Evolutionary conservation across 1,139 yeast genomes (phyloP).

Genomic region (Arxiozyma bovina): DNA sequence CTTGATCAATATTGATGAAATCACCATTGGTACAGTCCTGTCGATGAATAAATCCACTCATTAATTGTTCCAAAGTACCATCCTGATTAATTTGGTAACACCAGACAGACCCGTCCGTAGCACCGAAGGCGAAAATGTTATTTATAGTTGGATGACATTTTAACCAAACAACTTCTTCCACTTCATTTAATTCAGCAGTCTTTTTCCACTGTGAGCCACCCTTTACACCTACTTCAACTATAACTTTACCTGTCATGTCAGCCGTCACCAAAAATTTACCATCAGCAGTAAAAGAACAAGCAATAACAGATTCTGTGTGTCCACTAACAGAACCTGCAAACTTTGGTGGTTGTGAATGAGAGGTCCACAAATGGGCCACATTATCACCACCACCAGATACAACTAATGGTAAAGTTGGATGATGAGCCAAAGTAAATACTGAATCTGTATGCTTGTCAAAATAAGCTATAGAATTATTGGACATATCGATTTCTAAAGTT

Average conservation of each 20-base stretch:
- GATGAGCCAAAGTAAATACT: constrained; percentile 65
- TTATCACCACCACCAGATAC: constrained; percentile 91
- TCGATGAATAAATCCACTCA: constrained; percentile 76
- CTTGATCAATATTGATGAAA: constrained; percentile 55
- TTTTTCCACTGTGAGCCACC: constrained; percentile 78
- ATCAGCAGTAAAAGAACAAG: constrained; percentile 75
- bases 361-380: constrained; percentile 83
- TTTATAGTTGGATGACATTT: constrained; percentile 67
- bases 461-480: constrained; percentile 81
- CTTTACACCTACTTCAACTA: constrained; percentile 61
- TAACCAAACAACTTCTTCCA: constrained; percentile 77
- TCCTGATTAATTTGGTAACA: constrained; percentile 65
- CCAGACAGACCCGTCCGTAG: constrained; percentile 91
- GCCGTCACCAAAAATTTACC: constrained; percentile 79
- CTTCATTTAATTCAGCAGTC: constrained; percentile 69
- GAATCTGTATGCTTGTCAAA: constrained; percentile 86
- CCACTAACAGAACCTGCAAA: constrained; percentile 63
- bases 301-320: constrained; percentile 79
- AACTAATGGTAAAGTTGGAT: constrained; percentile 74
- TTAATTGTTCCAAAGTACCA: constrained; percentile 54
- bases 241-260: constrained; percentile 85
- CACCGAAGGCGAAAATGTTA: constrained; percentile 85
- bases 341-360: constrained; percentile 75
- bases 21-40: constrained; percentile 70
- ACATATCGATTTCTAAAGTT: constrained; percentile 56